phyloP scores from a whole-genome alignment of 768 basidiomycete species.

The Mycena albidolilacea region DNA sequence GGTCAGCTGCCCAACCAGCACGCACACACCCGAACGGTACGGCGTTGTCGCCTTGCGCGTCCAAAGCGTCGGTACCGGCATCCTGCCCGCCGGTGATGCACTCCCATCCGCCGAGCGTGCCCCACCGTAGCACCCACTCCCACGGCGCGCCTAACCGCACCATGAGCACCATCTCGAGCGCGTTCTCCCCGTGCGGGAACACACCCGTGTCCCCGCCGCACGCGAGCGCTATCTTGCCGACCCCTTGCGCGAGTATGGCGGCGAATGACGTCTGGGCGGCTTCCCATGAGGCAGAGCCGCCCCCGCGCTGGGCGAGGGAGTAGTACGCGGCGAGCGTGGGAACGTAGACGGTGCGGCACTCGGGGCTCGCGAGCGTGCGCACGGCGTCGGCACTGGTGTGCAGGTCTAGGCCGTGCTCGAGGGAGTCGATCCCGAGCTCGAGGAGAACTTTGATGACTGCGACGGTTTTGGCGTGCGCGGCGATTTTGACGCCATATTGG shows the following conservation, averaged over 20 bases:
- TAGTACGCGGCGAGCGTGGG: constrained; percentile 72
- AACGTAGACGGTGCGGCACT: constrained; percentile 62
- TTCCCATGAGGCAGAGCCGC: constrained; percentile 54
- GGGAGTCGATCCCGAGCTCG: constrained; percentile 61
- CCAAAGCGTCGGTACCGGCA: constrained; percentile 56
- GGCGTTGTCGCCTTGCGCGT: constrained; percentile 57
- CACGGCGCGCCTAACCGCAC: constrained; percentile 67
- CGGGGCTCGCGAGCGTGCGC: constrained; percentile 43
- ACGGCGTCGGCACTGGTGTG: constrained; percentile 45
- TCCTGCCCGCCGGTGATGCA: constrained; percentile 61
- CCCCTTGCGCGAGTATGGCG: constrained; percentile 57
- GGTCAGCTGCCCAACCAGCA: constrained; percentile 70
- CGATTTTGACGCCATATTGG: constrained; percentile 67
- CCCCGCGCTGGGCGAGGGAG: constrained; percentile 43
- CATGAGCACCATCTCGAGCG: constrained; percentile 75
- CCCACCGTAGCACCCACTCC: constrained; percentile 69
- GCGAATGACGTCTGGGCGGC: constrained; percentile 57
- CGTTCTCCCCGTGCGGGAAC: constrained; percentile 74
- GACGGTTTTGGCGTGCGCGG: constrained; percentile 64
- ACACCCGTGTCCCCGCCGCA: constrained; percentile 78
- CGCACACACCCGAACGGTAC: constrained; percentile 69
- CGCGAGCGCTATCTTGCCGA: constrained; percentile 61
- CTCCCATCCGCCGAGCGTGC: constrained; percentile 72
- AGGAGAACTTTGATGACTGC: constrained; percentile 53
- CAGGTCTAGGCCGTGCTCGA: constrained; percentile 69